phyloP scores from a whole-genome alignment of 2,329 filamentous ascomycete species.

The Chaetomiaceae sp. region DNA sequence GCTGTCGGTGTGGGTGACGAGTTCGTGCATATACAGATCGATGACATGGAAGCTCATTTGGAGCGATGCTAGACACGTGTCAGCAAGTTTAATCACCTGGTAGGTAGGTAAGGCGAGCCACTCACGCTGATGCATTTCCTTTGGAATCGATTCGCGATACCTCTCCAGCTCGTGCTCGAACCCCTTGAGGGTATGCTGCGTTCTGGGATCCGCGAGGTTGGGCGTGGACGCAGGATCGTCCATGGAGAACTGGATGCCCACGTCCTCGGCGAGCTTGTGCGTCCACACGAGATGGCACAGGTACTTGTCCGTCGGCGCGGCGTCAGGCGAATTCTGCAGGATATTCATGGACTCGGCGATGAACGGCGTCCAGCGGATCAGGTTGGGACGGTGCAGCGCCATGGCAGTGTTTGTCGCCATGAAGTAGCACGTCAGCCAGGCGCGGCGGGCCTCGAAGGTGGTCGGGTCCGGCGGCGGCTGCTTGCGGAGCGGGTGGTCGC shows the following conservation, averaged over 20 bases:
- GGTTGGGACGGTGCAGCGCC: constrained; percentile 56
- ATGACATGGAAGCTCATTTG: constrained; percentile 61
- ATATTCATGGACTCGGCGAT: constrained; percentile 57
- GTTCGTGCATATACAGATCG: constrained; percentile 71
- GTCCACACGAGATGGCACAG: constrained; percentile 58
- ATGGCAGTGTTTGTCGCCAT: constrained; percentile 57
- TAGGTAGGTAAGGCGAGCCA: constrained; percentile 12
- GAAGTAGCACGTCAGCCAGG: constrained; percentile 58
- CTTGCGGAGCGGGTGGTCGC: constrained; percentile 41
- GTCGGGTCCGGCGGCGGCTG: constrained; percentile 46
- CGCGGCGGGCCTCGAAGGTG: constrained; percentile 51
- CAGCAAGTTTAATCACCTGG: constrained; percentile 7
- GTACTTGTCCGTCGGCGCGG: constrained; percentile 52
- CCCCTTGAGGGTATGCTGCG: constrained; percentile 59
- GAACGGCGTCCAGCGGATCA: constrained; percentile 57
- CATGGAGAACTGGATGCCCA: constrained; percentile 61
- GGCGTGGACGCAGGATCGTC: constrained; percentile 56
- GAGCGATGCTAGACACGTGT: constrained; percentile 48
- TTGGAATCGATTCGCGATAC: constrained; percentile 52
- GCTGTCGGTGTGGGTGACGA: constrained; percentile 63
- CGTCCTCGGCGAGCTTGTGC: constrained; percentile 63
- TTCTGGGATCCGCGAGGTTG: constrained; percentile 57
- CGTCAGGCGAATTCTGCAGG: constrained; percentile 50
- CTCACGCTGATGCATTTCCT: constrained; percentile 54
- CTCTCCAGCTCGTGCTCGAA: constrained; percentile 62